Evolutionary conservation across 2,329 filamentous ascomycete genomes (phyloP).

Genomic region (Aschersonia sp.): DNA sequence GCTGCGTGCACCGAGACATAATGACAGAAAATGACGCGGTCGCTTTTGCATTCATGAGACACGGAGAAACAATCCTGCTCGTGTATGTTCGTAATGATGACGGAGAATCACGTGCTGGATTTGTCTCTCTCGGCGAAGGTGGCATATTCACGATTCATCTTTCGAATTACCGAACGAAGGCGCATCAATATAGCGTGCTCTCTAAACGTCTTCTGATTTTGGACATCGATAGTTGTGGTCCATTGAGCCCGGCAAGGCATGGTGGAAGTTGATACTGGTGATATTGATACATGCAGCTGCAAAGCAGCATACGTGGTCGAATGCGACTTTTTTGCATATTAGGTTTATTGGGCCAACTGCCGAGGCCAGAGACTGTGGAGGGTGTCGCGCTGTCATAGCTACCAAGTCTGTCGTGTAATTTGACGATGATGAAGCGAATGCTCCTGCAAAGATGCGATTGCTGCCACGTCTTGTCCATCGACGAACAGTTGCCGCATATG

Average conservation of each 20-base stretch:
- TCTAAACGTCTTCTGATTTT: slow-evolving; percentile 5
- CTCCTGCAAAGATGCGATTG: slow-evolving; percentile 24
- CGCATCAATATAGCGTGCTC: slow-evolving; percentile 3
- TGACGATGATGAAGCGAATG: slow-evolving; percentile 23
- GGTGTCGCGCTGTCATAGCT: slow-evolving; percentile 19
- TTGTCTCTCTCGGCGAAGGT: slow-evolving; percentile 11
- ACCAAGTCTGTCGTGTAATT: slow-evolving; percentile 22
- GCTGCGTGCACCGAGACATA: neutral
- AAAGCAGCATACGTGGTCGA: slow-evolving; percentile 16
- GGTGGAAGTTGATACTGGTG: slow-evolving; percentile 8
- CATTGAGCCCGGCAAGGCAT: slow-evolving; percentile 12
- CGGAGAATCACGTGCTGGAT: slow-evolving; percentile 16
- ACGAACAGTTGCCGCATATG: slow-evolving; percentile 12
- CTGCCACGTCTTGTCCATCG: slow-evolving; percentile 22
- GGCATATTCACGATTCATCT: slow-evolving; percentile 17
- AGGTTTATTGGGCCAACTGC: slow-evolving; percentile 16
- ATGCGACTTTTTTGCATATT: slow-evolving; percentile 17
- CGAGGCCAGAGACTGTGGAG: slow-evolving; percentile 18
- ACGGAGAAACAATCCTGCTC: neutral
- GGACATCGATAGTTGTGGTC: slow-evolving; percentile 12
- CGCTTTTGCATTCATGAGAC: neutral
- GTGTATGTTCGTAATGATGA: slow-evolving; percentile 6
- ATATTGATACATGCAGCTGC: slow-evolving; percentile 16
- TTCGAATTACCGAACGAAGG: slow-evolving; percentile 11
- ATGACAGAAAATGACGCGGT: neutral